Percentiles rank a stretch among this genome's conserved stretches.
Evolutionary conservation across 2,329 filamentous ascomycete species (phyloP).

Genomic region (Decorospora gaudefroyi): DNA sequence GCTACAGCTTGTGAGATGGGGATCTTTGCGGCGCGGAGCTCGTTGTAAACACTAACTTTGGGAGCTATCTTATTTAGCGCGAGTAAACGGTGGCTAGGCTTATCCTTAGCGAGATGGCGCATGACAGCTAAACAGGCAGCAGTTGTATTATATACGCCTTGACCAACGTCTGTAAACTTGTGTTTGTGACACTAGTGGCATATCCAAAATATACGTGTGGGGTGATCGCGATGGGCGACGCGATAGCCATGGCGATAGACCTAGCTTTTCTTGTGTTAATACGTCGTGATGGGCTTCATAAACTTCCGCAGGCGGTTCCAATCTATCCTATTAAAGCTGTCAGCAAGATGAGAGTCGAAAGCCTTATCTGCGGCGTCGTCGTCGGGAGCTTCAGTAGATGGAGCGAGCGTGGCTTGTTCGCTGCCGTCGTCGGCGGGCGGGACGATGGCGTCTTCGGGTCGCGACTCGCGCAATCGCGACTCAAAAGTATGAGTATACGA

Average conservation of each 20-base stretch:
- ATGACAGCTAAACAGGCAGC: not conserved
- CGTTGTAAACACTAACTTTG: not conserved
- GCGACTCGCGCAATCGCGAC: too few relatives aligned
- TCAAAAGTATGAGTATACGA: not conserved
- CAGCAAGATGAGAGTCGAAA: not conserved
- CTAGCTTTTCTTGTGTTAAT: not conserved
- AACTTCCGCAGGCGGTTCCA: not conserved
- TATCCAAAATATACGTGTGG: not conserved
- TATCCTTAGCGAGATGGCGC: not conserved
- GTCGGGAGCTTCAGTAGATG: not conserved
- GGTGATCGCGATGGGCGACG: not conserved
- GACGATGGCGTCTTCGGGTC: constrained; percentile 1
- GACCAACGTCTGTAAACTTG: not conserved
- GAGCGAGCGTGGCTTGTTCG: not conserved
- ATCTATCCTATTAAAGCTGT: constrained; percentile 6
- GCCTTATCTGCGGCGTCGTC: not conserved
- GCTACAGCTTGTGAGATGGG: not conserved
- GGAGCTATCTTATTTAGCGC: not conserved
- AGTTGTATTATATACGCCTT: not conserved
- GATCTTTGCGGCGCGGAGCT: not conserved
- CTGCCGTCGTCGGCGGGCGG: not conserved
- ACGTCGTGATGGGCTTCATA: not conserved
- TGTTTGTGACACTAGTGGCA: constrained; percentile 3
- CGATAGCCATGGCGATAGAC: constrained; percentile 6
- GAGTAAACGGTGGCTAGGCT: not conserved